A percentile compares a stretch with the other conserved stretches of the same genome.
Conservation (phyloP, 2,329 filamentous ascomycete genomes). For the Aspergillus sp. region DNA sequence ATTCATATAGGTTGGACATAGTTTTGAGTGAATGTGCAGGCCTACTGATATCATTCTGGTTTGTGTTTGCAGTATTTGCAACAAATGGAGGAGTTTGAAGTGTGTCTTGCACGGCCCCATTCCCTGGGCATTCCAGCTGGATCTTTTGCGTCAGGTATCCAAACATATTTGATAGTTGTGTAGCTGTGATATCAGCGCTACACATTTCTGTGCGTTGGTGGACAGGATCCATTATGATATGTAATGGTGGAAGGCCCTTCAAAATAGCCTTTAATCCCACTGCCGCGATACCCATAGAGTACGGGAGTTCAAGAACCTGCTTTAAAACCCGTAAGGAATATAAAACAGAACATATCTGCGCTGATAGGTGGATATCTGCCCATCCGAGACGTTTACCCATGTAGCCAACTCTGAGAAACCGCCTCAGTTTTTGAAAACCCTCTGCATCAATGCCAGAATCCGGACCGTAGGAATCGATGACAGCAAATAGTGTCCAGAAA, state of each 20-base stretch:
- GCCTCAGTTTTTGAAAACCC: slow-evolving; percentile 19
- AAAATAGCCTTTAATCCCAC: slow-evolving; percentile 22
- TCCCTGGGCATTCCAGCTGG: background rate
- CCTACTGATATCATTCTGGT: background rate
- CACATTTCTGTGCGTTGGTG: slow-evolving; percentile 19
- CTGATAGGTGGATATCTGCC: slow-evolving; percentile 61
- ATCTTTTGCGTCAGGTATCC: background rate
- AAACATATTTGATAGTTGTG: slow-evolving; percentile 11
- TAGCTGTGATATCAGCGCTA: slow-evolving; percentile 4
- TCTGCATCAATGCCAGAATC: slow-evolving; percentile 15
- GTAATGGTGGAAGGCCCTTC: slow-evolving; percentile 27
- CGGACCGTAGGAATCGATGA: slow-evolving; percentile 31
- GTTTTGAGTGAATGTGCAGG: background rate
- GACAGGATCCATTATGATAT: slow-evolving; percentile 29
- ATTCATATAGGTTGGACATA: slow-evolving; percentile 14
- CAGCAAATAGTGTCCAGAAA: slow-evolving; percentile 37
- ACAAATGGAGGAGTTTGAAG: background rate
- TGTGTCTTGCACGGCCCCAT: background rate
- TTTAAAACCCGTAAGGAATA: slow-evolving; percentile 64
- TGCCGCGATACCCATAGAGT: slow-evolving; percentile 21
- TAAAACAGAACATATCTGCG: slow-evolving; percentile 59
- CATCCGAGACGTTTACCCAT: slow-evolving; percentile 48
- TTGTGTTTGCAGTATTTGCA: background rate
- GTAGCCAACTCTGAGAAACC: slow-evolving; percentile 31
- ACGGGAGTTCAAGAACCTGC: slow-evolving; percentile 46